Evolutionary conservation across 345 rosid species (phyloP), one percentile per base, ranked within the genome.

Genomic region (Aquilaria malaccensis): DNA sequence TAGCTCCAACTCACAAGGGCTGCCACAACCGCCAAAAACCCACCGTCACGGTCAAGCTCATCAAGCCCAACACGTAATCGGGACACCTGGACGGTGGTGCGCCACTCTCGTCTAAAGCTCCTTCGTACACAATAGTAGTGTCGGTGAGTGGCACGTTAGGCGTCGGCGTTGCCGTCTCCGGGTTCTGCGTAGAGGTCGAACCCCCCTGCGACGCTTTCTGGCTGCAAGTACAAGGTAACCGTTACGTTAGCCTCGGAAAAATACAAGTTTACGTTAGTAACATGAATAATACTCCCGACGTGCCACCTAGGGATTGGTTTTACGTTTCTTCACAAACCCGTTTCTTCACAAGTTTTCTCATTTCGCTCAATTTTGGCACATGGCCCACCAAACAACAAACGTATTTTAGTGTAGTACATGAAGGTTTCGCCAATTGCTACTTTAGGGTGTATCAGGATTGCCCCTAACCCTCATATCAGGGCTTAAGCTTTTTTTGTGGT

Each of bases 71-170:
- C 55, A 66, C 41, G 60, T 48, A 63, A 45, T 10, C 33, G 43
- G 43, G 4, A 50, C 31, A 67, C 48, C 76, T 55, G 63, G 81
- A 75, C 2, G 72, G 68, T 50, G 89, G 74, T 55, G 80, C 84
- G 59, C 70, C 66, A 47, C 81, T 83, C 22, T 73, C 67, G 54
- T 70, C 83, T 60, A 75, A 31, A 10, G 78, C 77, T 6, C 96
- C 98, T 62, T 85, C 88, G 53, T 91, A 91, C 53, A 88, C 83
- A 90, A 91, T 87, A 0, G 82, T 22, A 47, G 70, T 46, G 68
- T 86, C 46, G 33, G 73, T 50, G 41, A 53, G 45, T 53, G 70
- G 63, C 13, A 70, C 6, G 56, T 47, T 22, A 37, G 43, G 59
- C 48, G 47, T 12, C 33, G 30, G 22, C n/a, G 14, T 13, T 62